Percentiles rank a stretch among this genome's conserved stretches.
Conservation (phyloP, 352 stramenopile species). For the Phytophthora parvispora region DNA sequence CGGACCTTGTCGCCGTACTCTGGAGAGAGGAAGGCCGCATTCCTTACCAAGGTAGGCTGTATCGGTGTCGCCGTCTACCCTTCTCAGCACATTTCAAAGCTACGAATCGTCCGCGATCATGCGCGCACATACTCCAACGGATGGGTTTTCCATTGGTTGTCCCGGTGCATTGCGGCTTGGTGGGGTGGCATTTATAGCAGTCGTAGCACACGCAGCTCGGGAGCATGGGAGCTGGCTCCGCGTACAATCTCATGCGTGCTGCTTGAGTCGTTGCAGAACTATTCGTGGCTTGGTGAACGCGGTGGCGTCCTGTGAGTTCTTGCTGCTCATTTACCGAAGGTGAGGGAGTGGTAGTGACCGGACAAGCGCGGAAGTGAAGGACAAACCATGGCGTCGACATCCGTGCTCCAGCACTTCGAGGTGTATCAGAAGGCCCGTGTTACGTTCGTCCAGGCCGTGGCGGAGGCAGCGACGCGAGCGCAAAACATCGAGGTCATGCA, state of each 20-base stretch:
- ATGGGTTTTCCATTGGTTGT: too few relatives aligned
- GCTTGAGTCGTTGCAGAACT: slow-evolving; percentile 30
- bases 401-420: slow-evolving; percentile 96
- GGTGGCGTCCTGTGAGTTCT: background rate
- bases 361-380: background rate
- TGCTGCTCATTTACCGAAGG: slow-evolving; percentile 12
- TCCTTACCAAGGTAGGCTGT: too few relatives aligned
- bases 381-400: slow-evolving; percentile 83
- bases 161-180: too few relatives aligned
- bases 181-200: slow-evolving; percentile 14
- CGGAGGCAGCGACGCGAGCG: slow-evolving; percentile 93
- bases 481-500: slow-evolving; percentile 98
- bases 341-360: background rate
- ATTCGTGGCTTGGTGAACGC: slow-evolving; percentile 10
- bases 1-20: too few relatives aligned
- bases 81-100: too few relatives aligned
- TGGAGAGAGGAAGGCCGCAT: too few relatives aligned
- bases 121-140: too few relatives aligned
- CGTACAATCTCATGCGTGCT: slow-evolving; percentile 14
- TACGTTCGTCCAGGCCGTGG: slow-evolving; percentile 95
- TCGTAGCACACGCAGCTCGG: background rate
- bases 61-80: too few relatives aligned
- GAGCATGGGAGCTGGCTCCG: too few relatives aligned
- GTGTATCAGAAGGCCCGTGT: slow-evolving; percentile 97
- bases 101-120: too few relatives aligned